These are phyloP conservation scores for Cytospora piceae DNA, from an alignment of 2,329 filamentous ascomycete genomes.

Conservation along the genomic window DNA sequence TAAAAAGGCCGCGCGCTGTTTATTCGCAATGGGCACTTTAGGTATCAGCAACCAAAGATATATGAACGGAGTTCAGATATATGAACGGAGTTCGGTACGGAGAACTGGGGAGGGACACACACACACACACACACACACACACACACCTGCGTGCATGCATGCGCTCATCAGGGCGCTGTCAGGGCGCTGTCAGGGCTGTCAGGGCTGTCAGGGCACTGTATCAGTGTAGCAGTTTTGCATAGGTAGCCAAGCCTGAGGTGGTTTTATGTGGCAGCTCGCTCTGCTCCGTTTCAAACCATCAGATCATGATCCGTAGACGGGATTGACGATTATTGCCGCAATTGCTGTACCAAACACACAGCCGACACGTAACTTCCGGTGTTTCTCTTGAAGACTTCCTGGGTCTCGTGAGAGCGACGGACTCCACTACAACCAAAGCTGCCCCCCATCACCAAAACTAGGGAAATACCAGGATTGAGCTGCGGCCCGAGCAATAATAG, in stretches of 20 bases:
- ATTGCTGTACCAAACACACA: neutral
- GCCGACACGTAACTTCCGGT: neutral
- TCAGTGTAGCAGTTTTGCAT: too few species aligned
- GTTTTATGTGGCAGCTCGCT: too few species aligned
- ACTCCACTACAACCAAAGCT: constrained; percentile 14
- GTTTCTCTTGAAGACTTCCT: neutral
- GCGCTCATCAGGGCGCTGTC: too few species aligned
- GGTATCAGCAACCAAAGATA: neutral
- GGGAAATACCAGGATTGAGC: constrained; percentile 15
- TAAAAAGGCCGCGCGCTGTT: constrained; percentile 17
- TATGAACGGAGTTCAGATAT: neutral
- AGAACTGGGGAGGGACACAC: neutral
- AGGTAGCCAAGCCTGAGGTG: too few species aligned
- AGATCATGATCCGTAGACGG: neutral
- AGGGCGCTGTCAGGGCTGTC: too few species aligned
- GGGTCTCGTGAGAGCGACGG: neutral
- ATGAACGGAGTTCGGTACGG: constrained; percentile 8
- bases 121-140: too few species aligned
- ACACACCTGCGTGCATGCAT: too few species aligned
- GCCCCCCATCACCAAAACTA: constrained; percentile 3
- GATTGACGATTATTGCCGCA: neutral
- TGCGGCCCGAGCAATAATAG: constrained; percentile 21
- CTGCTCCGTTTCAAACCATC: neutral
- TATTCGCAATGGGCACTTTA: constrained; percentile 1
- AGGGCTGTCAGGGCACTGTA: neutral